Evolutionary conservation across 2,329 filamentous ascomycete species (phyloP), one percentile per base, ranked within the genome.

Genomic region (Paradendryphiella salina): DNA sequence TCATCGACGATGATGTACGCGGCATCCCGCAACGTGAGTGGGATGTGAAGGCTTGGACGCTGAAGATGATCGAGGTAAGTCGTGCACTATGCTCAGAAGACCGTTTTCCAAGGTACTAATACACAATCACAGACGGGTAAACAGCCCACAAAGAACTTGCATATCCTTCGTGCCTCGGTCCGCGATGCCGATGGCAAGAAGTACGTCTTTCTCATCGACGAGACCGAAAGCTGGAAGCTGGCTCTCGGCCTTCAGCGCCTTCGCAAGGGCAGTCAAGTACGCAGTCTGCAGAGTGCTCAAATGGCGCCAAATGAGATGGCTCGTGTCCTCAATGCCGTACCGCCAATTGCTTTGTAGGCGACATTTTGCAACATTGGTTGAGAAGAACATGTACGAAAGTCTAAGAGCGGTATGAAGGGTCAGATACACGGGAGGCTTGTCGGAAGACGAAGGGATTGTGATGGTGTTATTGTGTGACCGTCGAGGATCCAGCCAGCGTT

Each of bases 41-140:
- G 94, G 94, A 99, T 72, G 85, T 97, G 69, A 97, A 97, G 75
- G 92, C 93, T 20, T 97, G 94, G 94, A 96, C 91, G 35, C 83
- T 99, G 75, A 96, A 96, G 76, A 79, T 88, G 59, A 85, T 95
- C 73, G 94, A 97, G 82, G 70, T 71, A 65, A 52, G 67, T 56
- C 9, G 3, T 28, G 13, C n/a, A n/a, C 29, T 14, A 15, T 26
- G 8, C 23, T 26, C 15, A 3, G 15, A 4, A 1, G 4, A 4
- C n/a, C 10, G 5, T 7, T 21, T n/a, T 11, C 5, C n/a, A 15
- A 8, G 18, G 8, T 59, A 46, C 59, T 61, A 41, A 59, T 47
- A 31, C 44, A 5, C 10, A 4, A n/a, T 33, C 5, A 26, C 17
- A 75, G 76, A 78, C 70, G 34, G 75, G 76, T 46, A 73, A 77